Base-by-base conservation (phyloP, 2,329 filamentous ascomycete genomes). In the Tricladium varicosporioides region DNA sequence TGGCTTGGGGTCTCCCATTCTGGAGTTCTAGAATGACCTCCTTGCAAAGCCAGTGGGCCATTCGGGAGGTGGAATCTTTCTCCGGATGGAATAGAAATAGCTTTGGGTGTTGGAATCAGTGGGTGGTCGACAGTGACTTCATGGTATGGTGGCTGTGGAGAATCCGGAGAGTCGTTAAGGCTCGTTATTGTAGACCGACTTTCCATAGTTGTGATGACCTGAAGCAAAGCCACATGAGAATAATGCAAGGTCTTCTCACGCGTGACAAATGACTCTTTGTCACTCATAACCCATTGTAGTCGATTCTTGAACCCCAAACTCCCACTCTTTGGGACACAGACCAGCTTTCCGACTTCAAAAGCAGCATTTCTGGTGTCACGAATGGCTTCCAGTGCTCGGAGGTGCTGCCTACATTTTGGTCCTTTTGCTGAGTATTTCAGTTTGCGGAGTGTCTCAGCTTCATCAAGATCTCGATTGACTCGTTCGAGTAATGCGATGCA, bases 381-480 rank as follows among this genome's bases (percentile, higher is more conserved):
- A 40, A 40, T 40, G 10, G 46, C 27, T 22, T 45, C 31, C 13
- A 33, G 4, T 2, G 5, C 22, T 11, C 46, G 3, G 11, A 31
- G 27, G 8, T 54, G 33, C 32, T 19, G 27, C 14, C 43, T 10
- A 18, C 19, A 33, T 36, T n/a, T 15, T 15, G 31, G 15, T 5
- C 36, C 36, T 43, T 48, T 46, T 19, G 18, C 5, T n/a, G 22
- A 31, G 18, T 51, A 40, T 2, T 18, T 11, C 3, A 51, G 48
- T 15, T 47, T 46, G 16, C 27, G n/a, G 11, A 56, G 48, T 14
- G 40, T 31, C 36, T 56, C 53, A 18, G 53, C 53, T 2, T 40
- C 48, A 9, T 44, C 42, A 18, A 56, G 46, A 46, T 56, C 53
- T 47, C 45, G 43, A 19, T 56, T 56, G 22, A 56, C 53, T 15